Evolutionary conservation across 1,139 yeast genomes (phyloP), one percentile per base, ranked within the genome.

Genomic region (Wickerhamiella pararugosa): DNA sequence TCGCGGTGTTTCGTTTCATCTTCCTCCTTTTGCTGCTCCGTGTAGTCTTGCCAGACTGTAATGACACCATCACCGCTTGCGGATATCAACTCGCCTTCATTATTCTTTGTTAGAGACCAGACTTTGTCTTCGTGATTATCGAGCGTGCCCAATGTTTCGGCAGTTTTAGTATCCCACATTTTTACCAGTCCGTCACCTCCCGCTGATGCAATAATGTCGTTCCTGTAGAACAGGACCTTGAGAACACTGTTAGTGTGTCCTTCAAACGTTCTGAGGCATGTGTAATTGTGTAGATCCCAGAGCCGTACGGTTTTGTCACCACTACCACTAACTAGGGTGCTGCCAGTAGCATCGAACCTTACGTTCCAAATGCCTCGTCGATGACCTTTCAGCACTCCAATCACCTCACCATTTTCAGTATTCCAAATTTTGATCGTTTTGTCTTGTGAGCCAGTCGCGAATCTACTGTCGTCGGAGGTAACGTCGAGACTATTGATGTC

Each of bases 391-490:
- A 92, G 65, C 5, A 90, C 70, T 5, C 94, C 96, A 10, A 81
- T 65, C 3, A 80, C 74, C 60, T 90, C 96, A 43, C 98, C 97
- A 9, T 74, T 64, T 35, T 75, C 79, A 31, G 75, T 56, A 54
- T 81, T 78, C 97, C 97, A 92, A 5, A 90, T 65, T 59, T 92
- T 90, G 48, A 81, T 92, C 3, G 87, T 71, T 54, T 87, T 82
- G 59, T 90, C 99, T 59, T 82, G 94, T n/a, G 95, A 82, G 1
- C 95, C 97, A 4, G 96, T 80, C 1, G 95, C 97, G 55, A 90
- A 76, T 47, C 70, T 67, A 50, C 79, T 80, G 60, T 90, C 93
- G 55, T 87, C 86, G 8, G 96, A 94, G 5, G 96, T 71, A 2
- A 90, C 69, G 50, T 84, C 95, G 41, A 92, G 64, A 3, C 92